Evolutionary conservation across 192 early-diverging fungal species (phyloP).

Genomic region (Entophlyctis helioformis): DNA sequence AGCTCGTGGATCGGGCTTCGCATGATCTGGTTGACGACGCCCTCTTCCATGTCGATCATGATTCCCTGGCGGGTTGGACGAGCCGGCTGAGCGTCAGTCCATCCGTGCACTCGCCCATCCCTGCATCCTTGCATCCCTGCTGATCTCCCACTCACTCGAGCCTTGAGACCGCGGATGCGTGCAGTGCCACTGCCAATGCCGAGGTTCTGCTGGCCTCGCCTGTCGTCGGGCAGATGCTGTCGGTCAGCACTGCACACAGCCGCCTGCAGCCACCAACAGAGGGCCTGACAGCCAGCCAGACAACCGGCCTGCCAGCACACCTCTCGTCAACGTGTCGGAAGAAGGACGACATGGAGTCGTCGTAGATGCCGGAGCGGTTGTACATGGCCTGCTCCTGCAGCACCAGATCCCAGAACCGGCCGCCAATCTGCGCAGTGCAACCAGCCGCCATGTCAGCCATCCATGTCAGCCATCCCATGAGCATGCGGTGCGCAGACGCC

Average conservation of each 20-base stretch:
- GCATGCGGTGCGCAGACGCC: too few relatives aligned
- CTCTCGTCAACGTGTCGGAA: conserved; percentile 29
- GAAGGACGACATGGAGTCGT: conserved; percentile 39
- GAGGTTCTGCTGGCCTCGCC: too few relatives aligned
- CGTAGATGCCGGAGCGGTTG: conserved; percentile 21
- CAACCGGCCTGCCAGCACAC: neutral
- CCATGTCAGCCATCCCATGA: neutral
- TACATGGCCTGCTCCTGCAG: conserved; percentile 38
- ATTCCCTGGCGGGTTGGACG: conserved; percentile 14
- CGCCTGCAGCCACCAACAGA: neutral
- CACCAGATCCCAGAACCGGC: conserved; percentile 44
- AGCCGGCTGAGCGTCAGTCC: too few relatives aligned
- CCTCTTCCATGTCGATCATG: conserved; percentile 48
- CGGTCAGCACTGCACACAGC: neutral
- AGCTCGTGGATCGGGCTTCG: conserved; percentile 19
- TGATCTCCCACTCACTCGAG: too few relatives aligned
- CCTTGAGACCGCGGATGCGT: too few relatives aligned
- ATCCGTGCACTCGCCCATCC: too few relatives aligned
- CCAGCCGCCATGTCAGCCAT: neutral
- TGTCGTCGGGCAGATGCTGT: too few relatives aligned
- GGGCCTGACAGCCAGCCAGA: neutral
- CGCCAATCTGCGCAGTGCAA: conserved; percentile 22
- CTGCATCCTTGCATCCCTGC: too few relatives aligned
- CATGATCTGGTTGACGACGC: conserved; percentile 31
- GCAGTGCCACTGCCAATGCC: too few relatives aligned